Evolutionary conservation across 2,329 filamentous ascomycete species (phyloP), one percentile per base, ranked within the genome.

Genomic region (Clonostachys byssicola): DNA sequence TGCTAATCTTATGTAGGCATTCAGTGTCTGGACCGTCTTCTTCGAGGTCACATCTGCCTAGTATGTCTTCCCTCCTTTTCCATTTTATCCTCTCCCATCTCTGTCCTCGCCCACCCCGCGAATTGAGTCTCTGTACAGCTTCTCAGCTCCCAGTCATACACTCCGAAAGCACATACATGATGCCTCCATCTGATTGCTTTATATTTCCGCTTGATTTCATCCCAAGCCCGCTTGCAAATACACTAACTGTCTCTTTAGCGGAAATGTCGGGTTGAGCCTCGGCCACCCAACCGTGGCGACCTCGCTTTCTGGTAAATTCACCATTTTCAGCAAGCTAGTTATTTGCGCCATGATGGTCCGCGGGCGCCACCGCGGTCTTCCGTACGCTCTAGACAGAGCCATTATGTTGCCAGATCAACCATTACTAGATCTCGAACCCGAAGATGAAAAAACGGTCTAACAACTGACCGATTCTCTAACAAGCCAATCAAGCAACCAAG

Each of bases 271-370:
- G 4, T 52, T 68, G 5, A 63, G 59, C 39, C 56, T 68, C 1
- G 62, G 65, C 13, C 55, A 65, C 36, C 63, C 66, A 0, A 52
- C 49, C 5, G 60, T 60, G 10, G 45, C 47, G 7, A 55, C 58
- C 2, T 64, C 64, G 1, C 56, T 67, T n/a, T 58, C 54, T 35
- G 61, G 58, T 13, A 44, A 59, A 39, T 64, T 66, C 16, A 53
- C 54, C 1, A 60, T 52, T 0, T 62, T 64, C 33, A 61, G 64
- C 51, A 68, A 68, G 49, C 47, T 68, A 1, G 55, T 68, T 40
- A 55, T 68, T 14, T 67, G 64, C 43, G 56, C 57, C 34, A 64
- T 65, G 59, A 68, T 68, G 65, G 56, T 68, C 20, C 60, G 65
- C 14, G 65, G 65, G 3, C 60, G 65, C 2, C 65, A 68, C 40